Evolutionary conservation across 805 yeast genomes (phyloP).

Genomic region (Yamadazyma tumulicola): DNA sequence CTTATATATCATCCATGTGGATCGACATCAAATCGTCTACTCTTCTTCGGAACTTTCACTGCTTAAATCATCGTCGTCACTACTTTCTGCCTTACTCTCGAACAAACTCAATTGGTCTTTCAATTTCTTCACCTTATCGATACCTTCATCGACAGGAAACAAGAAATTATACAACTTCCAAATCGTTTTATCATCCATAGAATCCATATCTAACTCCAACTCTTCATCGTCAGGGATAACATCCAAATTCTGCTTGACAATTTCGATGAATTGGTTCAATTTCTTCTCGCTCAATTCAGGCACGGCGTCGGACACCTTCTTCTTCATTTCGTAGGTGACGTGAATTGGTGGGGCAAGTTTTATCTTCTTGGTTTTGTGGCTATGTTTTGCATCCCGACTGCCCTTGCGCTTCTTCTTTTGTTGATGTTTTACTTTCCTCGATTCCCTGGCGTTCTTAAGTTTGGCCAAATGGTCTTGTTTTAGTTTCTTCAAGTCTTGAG

Average conservation of each 20-base stretch:
- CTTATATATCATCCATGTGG: conserved; percentile 1
- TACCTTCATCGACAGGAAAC: conserved; percentile 35
- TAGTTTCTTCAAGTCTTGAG: conserved; percentile 75
- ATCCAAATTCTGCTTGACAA: conserved; percentile 68
- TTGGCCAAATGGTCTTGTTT: conserved; percentile 73
- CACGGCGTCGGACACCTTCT: conserved; percentile 84
- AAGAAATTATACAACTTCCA: conserved; percentile 82
- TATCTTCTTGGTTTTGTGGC: conserved; percentile 15
- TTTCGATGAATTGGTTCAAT: conserved; percentile 76
- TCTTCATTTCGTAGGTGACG: conserved; percentile 95
- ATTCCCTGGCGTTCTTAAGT: conserved; percentile 59
- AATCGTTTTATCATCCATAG: conserved; percentile 78
- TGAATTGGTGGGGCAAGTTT: conserved; percentile 19
- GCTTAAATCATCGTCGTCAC: conserved; percentile 48
- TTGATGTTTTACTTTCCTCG: conserved; percentile 40
- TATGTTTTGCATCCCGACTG: not conserved
- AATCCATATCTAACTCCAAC: conserved; percentile 94
- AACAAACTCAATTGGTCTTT: conserved; percentile 47
- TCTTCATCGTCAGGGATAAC: conserved; percentile 64
- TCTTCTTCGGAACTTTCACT: conserved; percentile 73
- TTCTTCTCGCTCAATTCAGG: conserved; percentile 74
- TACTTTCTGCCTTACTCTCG: conserved; percentile 29
- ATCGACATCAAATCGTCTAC: conserved; percentile 18
- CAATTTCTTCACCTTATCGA: conserved; percentile 62
- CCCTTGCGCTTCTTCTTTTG: conserved; percentile 24